Conservation (phyloP, 805 yeast species). For the Starmera amethionina region DNA sequence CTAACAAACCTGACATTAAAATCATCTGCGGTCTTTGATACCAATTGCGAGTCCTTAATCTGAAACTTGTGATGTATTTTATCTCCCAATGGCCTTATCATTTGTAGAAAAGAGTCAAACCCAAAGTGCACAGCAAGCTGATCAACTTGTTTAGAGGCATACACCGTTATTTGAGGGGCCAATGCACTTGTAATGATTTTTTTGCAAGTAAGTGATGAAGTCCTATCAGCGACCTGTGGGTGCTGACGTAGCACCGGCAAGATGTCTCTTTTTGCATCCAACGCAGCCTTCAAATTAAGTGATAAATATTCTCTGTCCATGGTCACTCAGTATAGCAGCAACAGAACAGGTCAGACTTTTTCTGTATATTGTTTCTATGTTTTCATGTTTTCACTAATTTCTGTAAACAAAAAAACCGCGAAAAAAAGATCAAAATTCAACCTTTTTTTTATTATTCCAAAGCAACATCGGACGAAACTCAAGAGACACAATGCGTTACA, state of each 20-base stretch:
- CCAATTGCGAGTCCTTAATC: constrained; percentile 41
- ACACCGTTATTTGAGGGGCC: constrained; percentile 43
- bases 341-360: too few species aligned
- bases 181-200: constrained; percentile 27
- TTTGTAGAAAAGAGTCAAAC: constrained; percentile 32
- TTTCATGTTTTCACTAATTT: too few species aligned
- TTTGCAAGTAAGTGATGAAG: constrained; percentile 17
- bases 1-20: constrained; percentile 46
- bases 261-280: constrained; percentile 10
- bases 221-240: constrained; percentile 5
- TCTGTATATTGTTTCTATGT: too few species aligned
- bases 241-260: constrained; percentile 4
- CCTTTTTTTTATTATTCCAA: too few species aligned
- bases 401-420: too few species aligned
- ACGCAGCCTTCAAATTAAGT: constrained; percentile 3
- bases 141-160: constrained; percentile 37
- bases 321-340: too few species aligned
- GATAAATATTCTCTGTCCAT: not conserved
- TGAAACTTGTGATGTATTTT: constrained; percentile 36
- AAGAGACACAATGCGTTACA: not conserved
- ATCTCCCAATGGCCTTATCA: constrained; percentile 48
- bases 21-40: constrained; percentile 38
- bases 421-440: too few species aligned
- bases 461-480: not conserved
- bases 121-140: constrained; percentile 31